Conservation (phyloP, 805 yeast genomes). For the Brettanomyces custersianus region DNA sequence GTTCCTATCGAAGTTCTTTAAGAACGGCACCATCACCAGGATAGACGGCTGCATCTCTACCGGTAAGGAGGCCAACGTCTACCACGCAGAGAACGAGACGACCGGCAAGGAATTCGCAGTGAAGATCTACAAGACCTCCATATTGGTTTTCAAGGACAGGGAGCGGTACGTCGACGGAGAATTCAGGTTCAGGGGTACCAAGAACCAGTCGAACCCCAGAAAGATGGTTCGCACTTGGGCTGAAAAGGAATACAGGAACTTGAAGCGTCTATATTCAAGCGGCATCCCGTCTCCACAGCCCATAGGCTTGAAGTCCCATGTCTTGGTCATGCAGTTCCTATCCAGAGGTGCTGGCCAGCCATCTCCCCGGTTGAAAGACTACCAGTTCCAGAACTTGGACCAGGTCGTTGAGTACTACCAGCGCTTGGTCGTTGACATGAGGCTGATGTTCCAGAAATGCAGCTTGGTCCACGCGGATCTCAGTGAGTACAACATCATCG, state of each 20-base stretch:
- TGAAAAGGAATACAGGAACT: constrained; percentile 90
- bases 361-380: constrained; percentile 83
- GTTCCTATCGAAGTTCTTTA: constrained; percentile 73
- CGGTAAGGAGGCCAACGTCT: constrained; percentile 98
- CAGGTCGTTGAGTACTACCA: constrained; percentile 63
- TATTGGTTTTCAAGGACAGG: constrained; percentile 92
- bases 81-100: constrained; percentile 55
- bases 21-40: constrained; percentile 73
- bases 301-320: constrained; percentile 78
- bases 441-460: constrained; percentile 81
- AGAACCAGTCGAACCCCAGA: constrained; percentile 84
- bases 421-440: constrained; percentile 75
- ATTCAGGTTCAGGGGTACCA: constrained; percentile 79
- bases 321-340: constrained; percentile 88
- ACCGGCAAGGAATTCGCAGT: constrained; percentile 65
- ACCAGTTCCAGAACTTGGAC: constrained; percentile 58
- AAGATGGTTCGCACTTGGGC: constrained; percentile 99
- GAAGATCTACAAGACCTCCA: constrained; percentile 92
- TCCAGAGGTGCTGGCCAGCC: constrained; percentile 77
- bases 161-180: constrained; percentile 96
- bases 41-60: constrained; percentile 93
- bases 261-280: constrained; percentile 66
- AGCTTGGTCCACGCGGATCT: constrained; percentile 93
- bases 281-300: constrained; percentile 96
- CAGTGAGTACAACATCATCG: constrained; percentile 87